Conservation (phyloP, 805 yeast species). For the Metschnikowia colocasiae region DNA sequence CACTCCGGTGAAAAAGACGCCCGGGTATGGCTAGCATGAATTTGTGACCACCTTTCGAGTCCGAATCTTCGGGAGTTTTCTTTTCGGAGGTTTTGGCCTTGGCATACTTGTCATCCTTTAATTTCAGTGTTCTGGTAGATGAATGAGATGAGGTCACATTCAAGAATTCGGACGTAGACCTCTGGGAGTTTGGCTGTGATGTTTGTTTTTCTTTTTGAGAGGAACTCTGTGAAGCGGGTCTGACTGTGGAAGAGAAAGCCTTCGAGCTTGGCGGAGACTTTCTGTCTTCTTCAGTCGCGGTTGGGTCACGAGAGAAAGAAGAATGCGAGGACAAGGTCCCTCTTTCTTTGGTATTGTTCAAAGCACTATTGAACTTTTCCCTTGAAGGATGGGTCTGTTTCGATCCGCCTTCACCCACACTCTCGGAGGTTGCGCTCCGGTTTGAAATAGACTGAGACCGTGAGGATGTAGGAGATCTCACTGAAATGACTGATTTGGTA, state of each 20-base stretch:
- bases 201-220: neutral
- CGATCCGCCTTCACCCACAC: neutral
- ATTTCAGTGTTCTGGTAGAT: neutral
- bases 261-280: neutral
- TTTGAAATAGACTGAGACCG: neutral
- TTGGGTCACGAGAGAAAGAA: neutral
- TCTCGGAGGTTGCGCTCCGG: neutral
- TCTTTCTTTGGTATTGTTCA: neutral
- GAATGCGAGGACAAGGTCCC: neutral
- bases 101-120: neutral
- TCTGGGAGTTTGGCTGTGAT: neutral
- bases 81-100: neutral
- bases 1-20: constrained; percentile 14
- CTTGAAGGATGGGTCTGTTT: neutral
- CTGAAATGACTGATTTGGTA: neutral
- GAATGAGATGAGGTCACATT: neutral
- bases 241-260: neutral
- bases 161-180: neutral
- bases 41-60: constrained; percentile 5
- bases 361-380: neutral
- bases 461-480: neutral
- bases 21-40: constrained; percentile 16
- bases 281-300: neutral
- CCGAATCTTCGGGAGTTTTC: neutral
- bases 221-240: neutral